phyloP scores from a whole-genome alignment of 352 stramenopile genomes.

The Lagenidium giganteum region DNA sequence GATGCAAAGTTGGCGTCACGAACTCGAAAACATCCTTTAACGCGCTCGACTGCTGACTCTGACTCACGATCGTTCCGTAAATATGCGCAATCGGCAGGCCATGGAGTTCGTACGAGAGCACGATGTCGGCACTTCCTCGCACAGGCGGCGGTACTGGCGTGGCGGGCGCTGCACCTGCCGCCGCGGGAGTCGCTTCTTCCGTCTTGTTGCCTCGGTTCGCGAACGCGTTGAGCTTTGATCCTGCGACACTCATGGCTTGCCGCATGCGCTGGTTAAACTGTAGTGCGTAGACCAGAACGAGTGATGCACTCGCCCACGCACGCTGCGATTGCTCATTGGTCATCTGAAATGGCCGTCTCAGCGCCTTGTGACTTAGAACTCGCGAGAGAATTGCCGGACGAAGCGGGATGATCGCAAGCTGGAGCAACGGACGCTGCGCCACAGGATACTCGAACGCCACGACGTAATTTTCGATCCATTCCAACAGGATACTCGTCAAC shows the following conservation, averaged over 20 bases:
- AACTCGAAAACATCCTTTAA: slow-evolving; percentile 44
- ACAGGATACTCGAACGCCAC: slow-evolving; percentile 75
- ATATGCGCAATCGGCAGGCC: slow-evolving; percentile 20
- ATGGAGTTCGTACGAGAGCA: slow-evolving; percentile 41
- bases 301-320: slow-evolving; percentile 36
- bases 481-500: slow-evolving; percentile 41
- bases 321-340: slow-evolving; percentile 10
- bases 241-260: slow-evolving; percentile 38
- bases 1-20: slow-evolving; percentile 36
- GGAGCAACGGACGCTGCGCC: slow-evolving; percentile 37
- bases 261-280: slow-evolving; percentile 69
- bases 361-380: not conserved
- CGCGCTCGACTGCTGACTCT: slow-evolving; percentile 25
- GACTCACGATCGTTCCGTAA: slow-evolving; percentile 36
- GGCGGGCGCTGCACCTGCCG: not conserved
- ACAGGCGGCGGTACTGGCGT: slow-evolving; percentile 2
- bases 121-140: slow-evolving; percentile 33
- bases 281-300: slow-evolving; percentile 50
- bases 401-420: slow-evolving; percentile 61
- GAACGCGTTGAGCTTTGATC: slow-evolving; percentile 48
- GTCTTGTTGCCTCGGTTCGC: slow-evolving; percentile 13
- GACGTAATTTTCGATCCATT: slow-evolving; percentile 76
- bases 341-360: not conserved
- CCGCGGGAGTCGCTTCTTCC: slow-evolving; percentile 4
- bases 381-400: slow-evolving; percentile 11